Base-by-base conservation (phyloP, 768 basidiomycete species). In the Dentipellis fragilis region DNA sequence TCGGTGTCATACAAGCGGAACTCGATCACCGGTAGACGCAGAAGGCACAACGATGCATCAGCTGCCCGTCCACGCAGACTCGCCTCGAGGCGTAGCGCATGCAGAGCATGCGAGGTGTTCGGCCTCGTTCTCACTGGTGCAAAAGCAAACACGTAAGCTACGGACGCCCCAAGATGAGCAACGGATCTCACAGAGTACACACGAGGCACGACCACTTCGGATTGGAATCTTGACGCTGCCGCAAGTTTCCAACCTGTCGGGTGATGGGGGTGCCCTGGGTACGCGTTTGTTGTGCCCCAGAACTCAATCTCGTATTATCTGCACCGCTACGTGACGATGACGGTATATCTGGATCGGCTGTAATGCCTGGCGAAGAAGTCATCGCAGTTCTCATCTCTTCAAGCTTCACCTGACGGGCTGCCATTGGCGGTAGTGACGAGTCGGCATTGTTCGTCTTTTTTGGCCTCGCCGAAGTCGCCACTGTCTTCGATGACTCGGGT, bases 61-160 rank as follows among this genome's bases (percentile, higher is more conserved):
- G 19, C 17, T 45, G n/a, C 42, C 38, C 16, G 9, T 29, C 55
- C 58, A 59, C 2, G 19, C 16, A 21, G 38, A 42, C 35, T 78
- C 74, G 23, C 80, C 79, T 54, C 74, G 71, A 51, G 77, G 74
- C 10, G 80, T 83, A 3, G 71, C 71, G 64, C 86, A 88, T 1
- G 74, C 83, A 39, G 80, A 75, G 63, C 86, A 88, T 9, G 79
- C 79, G 9, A 84, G 73, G 65, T 84, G 78, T 16, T 63, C 67
- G 10, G 71, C 65, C 36, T 79, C 64, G 58, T 87, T 87, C 52
- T 72, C 60, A 46, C 83, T 85, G 57, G 29, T 29, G 29, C 3
- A 29, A 29, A 29, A 6, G 29, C 29, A 29, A 29, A 29, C 29
- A 29, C 29, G 29, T 29, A 29, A 29, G 29, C 29, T 29, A 29